Evolutionary conservation across 2,329 filamentous ascomycete species (phyloP).

Genomic region (Verticillium alfalfae): DNA sequence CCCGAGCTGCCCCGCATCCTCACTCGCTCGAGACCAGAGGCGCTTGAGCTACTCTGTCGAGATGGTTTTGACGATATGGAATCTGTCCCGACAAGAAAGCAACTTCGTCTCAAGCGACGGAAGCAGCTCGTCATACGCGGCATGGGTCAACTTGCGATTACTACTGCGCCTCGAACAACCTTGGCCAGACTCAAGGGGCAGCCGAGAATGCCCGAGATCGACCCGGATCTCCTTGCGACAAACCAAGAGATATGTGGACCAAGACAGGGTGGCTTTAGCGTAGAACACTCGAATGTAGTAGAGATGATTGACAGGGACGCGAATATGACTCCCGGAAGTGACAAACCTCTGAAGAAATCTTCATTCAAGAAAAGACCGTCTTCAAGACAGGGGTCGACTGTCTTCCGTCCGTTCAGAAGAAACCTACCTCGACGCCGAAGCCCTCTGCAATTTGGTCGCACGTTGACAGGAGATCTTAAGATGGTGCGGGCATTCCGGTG

Average conservation of each 20-base stretch:
- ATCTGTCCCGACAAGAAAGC: background rate
- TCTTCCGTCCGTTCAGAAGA: background rate
- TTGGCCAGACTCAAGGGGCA: background rate
- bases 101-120: background rate
- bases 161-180: background rate
- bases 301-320: background rate
- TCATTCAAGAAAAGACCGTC: too few species aligned
- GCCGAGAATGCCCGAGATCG: background rate
- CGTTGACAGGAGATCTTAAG: background rate
- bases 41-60: slow-evolving; percentile 18
- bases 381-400: background rate
- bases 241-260: background rate
- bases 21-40: background rate
- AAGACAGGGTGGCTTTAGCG: background rate
- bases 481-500: background rate
- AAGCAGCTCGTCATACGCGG: background rate
- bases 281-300: background rate
- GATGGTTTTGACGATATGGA: slow-evolving; percentile 23
- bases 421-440: background rate
- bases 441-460: background rate
- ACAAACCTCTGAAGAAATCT: background rate
- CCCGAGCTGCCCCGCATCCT: background rate
- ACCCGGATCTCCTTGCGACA: background rate
- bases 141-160: background rate
- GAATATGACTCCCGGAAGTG: too few species aligned